phyloP scores from a whole-genome alignment of 352 stramenopile species.

The Peronospora farinosa region DNA sequence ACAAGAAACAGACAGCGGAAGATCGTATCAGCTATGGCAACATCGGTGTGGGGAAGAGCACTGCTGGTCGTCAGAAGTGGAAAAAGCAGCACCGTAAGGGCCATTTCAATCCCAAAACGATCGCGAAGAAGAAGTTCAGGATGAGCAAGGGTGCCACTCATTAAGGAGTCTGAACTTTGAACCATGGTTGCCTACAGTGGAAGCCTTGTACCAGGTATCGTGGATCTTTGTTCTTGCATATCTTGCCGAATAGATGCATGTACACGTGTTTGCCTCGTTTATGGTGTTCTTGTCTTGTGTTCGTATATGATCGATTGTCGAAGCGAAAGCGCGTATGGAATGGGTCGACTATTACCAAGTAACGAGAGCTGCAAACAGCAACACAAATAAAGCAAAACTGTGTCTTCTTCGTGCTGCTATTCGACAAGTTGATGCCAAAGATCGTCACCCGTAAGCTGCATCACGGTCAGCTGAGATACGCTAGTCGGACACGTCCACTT shows the following conservation, averaged over 20 bases:
- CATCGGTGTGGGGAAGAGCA: constrained; percentile 88
- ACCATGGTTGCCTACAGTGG: constrained; percentile 1
- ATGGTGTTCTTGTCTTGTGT: constrained; percentile 4
- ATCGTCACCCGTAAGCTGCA: constrained; percentile 33
- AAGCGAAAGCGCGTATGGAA: constrained; percentile 52
- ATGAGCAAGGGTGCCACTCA: constrained; percentile 51
- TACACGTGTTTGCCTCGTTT: constrained; percentile 23
- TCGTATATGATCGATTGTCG: constrained; percentile 26
- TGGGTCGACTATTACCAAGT: constrained; percentile 37
- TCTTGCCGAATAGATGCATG: constrained; percentile 43
- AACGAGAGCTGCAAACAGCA: constrained; percentile 56
- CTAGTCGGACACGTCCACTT: constrained; percentile 34
- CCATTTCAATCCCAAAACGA: constrained; percentile 89
- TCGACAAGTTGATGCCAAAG: constrained; percentile 47
- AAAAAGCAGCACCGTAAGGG: constrained; percentile 85
- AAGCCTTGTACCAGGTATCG: constrained; percentile 8
- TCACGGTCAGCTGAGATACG: constrained; percentile 26
- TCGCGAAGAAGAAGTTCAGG: constrained; percentile 83
- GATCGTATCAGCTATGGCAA: constrained; percentile 87
- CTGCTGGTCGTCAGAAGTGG: constrained; percentile 92
- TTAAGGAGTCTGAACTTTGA: constrained; percentile 30
- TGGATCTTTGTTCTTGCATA: constrained; percentile 20
- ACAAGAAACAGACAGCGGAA: constrained; percentile 57
- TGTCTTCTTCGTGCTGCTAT: constrained; percentile 26
- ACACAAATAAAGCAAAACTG: constrained; percentile 45